Conservation (phyloP, 352 stramenopile species). For the Chrysophaeum taylorii region DNA sequence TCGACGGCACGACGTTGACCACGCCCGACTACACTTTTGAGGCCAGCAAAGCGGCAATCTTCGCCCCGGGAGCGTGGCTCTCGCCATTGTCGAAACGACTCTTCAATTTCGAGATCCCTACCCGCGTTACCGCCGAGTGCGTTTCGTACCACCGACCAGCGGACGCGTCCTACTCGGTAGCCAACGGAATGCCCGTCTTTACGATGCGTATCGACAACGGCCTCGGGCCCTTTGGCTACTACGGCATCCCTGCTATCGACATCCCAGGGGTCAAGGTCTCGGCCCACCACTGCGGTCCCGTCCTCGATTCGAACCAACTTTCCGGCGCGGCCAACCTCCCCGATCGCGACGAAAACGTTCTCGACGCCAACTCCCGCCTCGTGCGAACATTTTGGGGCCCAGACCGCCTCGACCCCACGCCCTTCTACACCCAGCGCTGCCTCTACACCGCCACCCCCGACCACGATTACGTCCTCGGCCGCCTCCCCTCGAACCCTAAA, state of each 20-base stretch:
- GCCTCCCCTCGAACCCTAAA: neutral
- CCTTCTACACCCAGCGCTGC: neutral
- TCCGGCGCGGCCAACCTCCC: neutral
- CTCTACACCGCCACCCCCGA: conserved; percentile 1
- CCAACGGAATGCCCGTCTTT: neutral
- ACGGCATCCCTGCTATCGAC: neutral
- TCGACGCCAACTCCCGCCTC: neutral
- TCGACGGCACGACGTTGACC: too few species aligned
- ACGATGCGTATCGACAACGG: neutral
- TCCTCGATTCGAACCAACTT: neutral
- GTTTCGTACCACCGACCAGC: neutral
- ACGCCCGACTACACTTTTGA: too few species aligned
- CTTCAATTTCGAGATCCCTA: neutral
- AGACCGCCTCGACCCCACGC: neutral
- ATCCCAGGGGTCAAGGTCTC: neutral
- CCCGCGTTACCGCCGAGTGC: neutral
- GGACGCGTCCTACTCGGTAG: neutral
- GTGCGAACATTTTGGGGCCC: neutral
- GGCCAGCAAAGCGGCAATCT: neutral
- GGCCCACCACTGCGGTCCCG: neutral
- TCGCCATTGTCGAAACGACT: neutral
- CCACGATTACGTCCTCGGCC: neutral
- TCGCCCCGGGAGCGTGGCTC: neutral
- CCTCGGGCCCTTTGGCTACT: neutral
- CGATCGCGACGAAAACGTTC: neutral